Evolutionary conservation across 2,329 filamentous ascomycete genomes (phyloP), one percentile per base, ranked within the genome.

Genomic region (Ceratocystis cacaofunesta): DNA sequence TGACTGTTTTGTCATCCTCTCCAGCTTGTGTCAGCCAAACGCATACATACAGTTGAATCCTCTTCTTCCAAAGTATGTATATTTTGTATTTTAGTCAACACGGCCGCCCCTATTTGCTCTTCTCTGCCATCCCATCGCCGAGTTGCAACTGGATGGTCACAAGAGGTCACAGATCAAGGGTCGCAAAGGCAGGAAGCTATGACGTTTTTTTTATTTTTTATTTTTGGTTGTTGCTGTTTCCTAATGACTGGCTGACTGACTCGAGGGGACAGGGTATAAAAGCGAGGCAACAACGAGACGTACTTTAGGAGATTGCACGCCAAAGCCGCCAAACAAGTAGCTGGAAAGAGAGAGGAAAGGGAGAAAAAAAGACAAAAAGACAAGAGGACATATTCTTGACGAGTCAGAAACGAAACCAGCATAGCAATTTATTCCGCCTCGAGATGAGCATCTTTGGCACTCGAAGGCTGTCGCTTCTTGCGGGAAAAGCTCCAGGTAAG

Each of bases 401-500:
- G 19, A 48, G n/a, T 5, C 46, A 19, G 17, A 19, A 58, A 3
- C 17, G 1, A 50, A 32, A 30, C 7, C 55, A 58, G 28, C 28
- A 58, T 15, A 12, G 36, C 36, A 19, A 5, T 17, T 8, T 4
- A 36, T 32, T 25, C 17, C 8, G 36, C 10, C 36, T 15, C 19
- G 15, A 52, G 10, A 52, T 58, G 55, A 58, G 55, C 55, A 58
- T 58, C 55, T 58, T 58, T n/a, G 28, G 55, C 25, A 8, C 55
- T 15, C 55, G 55, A 30, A 58, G 55, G 55, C 55, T 58, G 55
- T 58, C 55, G 28, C 32, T 58, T 15, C 55, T 58, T 28, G 55
- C 55, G 17, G 55, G 55, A 36, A 58, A 58, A 25, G 28, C 55
- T 32, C 55, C 28, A 58, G 55, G 55, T 58, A 58, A 58, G 55